These are phyloP conservation scores for Fomitopsis serialis DNA, from an alignment of 768 basidiomycete genomes.

Conservation along the genomic window DNA sequence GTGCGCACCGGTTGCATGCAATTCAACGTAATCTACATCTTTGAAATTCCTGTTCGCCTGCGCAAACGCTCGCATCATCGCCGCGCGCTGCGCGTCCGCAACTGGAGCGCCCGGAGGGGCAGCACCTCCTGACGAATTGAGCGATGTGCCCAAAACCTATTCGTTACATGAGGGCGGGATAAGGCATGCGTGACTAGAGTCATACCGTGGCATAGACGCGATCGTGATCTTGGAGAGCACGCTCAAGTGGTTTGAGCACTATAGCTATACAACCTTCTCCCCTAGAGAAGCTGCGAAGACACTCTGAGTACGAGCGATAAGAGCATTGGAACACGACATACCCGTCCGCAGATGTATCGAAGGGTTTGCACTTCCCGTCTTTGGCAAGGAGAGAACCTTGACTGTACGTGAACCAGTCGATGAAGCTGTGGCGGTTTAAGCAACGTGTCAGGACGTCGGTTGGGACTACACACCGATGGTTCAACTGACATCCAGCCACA, in stretches of 20 bases:
- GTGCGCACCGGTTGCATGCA: constrained; percentile 41
- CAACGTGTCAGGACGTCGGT: background rate
- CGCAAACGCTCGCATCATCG: constrained; percentile 33
- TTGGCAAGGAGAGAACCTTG: constrained; percentile 33
- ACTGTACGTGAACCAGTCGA: constrained; percentile 33
- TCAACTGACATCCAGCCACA: constrained; percentile 38
- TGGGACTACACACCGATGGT: constrained; percentile 28
- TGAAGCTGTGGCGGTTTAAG: constrained; percentile 18
- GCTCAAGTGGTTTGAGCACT: constrained; percentile 34
- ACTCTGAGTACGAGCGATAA: background rate
- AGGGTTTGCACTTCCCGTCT: constrained; percentile 40
- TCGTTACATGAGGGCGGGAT: background rate
- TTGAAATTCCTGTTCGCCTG: constrained; percentile 25
- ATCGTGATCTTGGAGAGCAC: constrained; percentile 34
- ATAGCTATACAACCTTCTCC: constrained; percentile 34
- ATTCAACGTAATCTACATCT: constrained; percentile 44
- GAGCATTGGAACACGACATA: constrained; percentile 15
- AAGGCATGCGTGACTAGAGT: background rate
- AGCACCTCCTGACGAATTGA: constrained; percentile 32
- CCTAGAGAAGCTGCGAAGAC: constrained; percentile 29
- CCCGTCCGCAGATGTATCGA: constrained; percentile 40
- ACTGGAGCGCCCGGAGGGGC: constrained; percentile 34
- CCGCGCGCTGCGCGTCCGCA: constrained; percentile 30
- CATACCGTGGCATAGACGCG: constrained; percentile 35
- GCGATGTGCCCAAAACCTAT: constrained; percentile 35